phyloP scores from a whole-genome alignment of 805 yeast genomes.

The Cyberlindnera meyerae region DNA sequence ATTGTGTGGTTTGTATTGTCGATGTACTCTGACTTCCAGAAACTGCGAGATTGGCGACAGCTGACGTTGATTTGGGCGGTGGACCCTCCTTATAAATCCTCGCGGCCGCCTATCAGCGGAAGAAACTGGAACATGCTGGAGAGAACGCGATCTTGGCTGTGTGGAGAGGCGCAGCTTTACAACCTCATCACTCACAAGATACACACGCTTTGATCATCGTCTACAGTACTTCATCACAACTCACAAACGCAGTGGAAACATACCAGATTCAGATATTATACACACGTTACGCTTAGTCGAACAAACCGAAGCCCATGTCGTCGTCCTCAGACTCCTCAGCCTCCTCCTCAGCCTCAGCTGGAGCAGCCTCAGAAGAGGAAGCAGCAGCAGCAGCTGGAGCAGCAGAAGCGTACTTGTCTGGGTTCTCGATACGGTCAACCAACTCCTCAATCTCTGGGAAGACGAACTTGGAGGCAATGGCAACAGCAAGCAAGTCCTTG shows the following conservation, averaged over 20 bases:
- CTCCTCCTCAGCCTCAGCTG: slow-evolving; percentile 69
- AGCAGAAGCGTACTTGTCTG: slow-evolving; percentile 99
- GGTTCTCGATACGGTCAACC: slow-evolving; percentile 99
- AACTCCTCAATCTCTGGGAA: slow-evolving; percentile 98
- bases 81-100: no score
- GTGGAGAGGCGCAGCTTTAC: no score
- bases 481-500: slow-evolving; percentile 97
- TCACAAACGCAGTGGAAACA: background rate
- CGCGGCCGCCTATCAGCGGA: no score
- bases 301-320: slow-evolving; percentile 98
- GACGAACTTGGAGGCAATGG: slow-evolving; percentile 98
- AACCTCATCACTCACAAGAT: no score
- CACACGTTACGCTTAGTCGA: slow-evolving; percentile 62
- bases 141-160: no score
- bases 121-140: no score
- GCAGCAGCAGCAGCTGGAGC: slow-evolving; percentile 95
- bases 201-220: no score
- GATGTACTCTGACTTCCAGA: no score
- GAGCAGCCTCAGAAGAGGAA: slow-evolving; percentile 67
- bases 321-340: slow-evolving; percentile 56
- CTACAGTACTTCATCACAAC: no score
- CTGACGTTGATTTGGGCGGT: no score
- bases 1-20: background rate
- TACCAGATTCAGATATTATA: slow-evolving; percentile 10
- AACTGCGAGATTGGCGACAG: no score